These are phyloP conservation scores for Suhomyces pyralidae DNA, from an alignment of 805 yeast species.

Conservation along the genomic window DNA sequence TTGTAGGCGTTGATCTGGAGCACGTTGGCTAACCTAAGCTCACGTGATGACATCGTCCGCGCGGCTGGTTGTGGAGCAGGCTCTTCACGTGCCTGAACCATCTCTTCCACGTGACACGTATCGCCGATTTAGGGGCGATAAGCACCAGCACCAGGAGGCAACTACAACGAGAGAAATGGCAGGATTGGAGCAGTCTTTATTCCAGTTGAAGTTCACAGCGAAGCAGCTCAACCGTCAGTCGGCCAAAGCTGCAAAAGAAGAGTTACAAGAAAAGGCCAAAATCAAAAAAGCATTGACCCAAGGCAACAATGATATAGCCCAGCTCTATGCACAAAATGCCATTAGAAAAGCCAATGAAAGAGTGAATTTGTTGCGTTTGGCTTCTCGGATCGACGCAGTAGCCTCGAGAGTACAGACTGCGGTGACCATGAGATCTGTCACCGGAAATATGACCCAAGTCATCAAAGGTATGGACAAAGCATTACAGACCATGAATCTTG, in stretches of 20 bases:
- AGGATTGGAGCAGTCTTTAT: conserved; percentile 28
- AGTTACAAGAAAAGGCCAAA: conserved; percentile 78
- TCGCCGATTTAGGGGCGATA: conserved; percentile 3
- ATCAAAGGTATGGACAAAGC: conserved; percentile 97
- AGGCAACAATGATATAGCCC: conserved; percentile 90
- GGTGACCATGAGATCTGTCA: conserved; percentile 93
- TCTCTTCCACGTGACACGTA: not conserved
- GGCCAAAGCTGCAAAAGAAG: conserved; percentile 86
- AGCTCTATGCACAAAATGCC: conserved; percentile 92
- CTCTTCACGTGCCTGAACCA: not conserved
- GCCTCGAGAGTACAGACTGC: conserved; percentile 97
- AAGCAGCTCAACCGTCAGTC: conserved; percentile 91
- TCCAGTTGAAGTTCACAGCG: conserved; percentile 67
- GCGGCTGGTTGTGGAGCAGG: not conserved
- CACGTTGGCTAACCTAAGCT: not conserved
- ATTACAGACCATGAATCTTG: conserved; percentile 91
- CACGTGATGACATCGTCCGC: not conserved
- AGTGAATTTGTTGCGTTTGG: conserved; percentile 71
- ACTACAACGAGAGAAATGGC: conserved; percentile 15
- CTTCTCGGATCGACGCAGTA: conserved; percentile 92
- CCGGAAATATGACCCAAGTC: conserved; percentile 90
- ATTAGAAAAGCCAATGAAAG: conserved; percentile 88
- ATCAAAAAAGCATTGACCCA: conserved; percentile 83
- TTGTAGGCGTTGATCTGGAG: not conserved
- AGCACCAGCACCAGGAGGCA: not conserved